Percentiles rank a stretch among this genome's conserved stretches.
These are phyloP conservation scores for Scalesia atractyloides DNA, from an alignment of 129 eudicot species.

Conservation along the genomic window DNA sequence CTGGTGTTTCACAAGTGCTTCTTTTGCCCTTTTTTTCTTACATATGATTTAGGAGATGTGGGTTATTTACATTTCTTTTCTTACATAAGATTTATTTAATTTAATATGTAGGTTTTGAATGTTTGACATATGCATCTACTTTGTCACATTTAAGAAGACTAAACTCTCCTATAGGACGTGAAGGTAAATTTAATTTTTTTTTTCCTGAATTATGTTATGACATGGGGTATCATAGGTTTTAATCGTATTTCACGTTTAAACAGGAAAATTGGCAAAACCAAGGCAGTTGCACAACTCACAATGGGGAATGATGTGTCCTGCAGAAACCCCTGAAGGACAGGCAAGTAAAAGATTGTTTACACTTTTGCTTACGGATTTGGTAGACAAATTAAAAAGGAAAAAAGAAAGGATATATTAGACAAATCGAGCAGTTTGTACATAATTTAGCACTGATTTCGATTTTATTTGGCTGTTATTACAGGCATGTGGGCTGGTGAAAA, in stretches of 20 bases:
- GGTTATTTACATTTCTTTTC: not conserved
- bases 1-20: slow-evolving; percentile 90
- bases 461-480: slow-evolving; percentile 20
- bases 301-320: slow-evolving; percentile 99
- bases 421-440: not conserved
- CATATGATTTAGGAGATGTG: not conserved
- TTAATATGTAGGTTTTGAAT: slow-evolving; percentile 70
- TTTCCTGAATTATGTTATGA: not conserved
- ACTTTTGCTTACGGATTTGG: not conserved
- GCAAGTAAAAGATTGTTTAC: slow-evolving; percentile 21
- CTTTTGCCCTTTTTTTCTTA: not conserved
- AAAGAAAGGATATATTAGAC: no score
- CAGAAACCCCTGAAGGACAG: slow-evolving; percentile 99
- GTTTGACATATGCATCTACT: slow-evolving; percentile 93
- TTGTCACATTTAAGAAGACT: slow-evolving; percentile 89
- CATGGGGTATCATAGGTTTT: slow-evolving; percentile 2
- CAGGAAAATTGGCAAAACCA: slow-evolving; percentile 77
- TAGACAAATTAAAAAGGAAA: not conserved
- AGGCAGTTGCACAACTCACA: slow-evolving; percentile 97
- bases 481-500: slow-evolving; percentile 98
- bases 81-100: slow-evolving; percentile 17
- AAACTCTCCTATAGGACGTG: slow-evolving; percentile 97
- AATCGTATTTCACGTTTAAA: not conserved
- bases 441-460: not conserved
- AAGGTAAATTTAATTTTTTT: slow-evolving; percentile 45